Evolutionary conservation across 768 basidiomycete genomes (phyloP), one percentile per base, ranked within the genome.

Genomic region (Agaricus subrufescens): DNA sequence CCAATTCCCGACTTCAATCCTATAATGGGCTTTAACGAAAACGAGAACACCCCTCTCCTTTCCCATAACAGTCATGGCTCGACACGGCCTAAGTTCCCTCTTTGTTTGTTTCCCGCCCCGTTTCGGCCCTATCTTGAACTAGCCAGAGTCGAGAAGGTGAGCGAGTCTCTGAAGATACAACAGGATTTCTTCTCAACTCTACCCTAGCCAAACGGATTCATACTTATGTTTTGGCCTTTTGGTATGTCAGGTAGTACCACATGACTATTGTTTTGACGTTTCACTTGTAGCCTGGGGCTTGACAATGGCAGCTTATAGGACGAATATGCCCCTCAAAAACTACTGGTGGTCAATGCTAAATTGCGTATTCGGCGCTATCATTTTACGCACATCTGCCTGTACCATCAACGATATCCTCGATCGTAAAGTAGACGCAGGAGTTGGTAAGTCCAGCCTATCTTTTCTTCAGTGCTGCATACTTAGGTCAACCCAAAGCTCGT

Each of bases 341-440:
- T 79, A 80, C 54, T 58, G 59, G 26, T 29, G 60, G 8, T 55
- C 67, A 46, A 61, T 79, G 9, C 39, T 68, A 8, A 68, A 71
- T 44, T 75, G 67, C 53, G 59, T 75, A 2, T 50, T 77, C 31
- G 71, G 69, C 3, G 76, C 78, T 0, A 74, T 79, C 56, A 49
- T 67, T 30, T 46, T 81, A 31, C 74, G 76, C 37, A 68, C 75
- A 52, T 79, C 80, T 1, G 81, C 80, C 1, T 82, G 81, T 59
- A 80, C 80, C 2, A 67, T 82, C 31, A 82, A 83, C 56, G 81
- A 83, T 56, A 81, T 83, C 15, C 74, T 80, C 50, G 81, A 83
- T 62, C 71, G 76, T 11, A 61, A 78, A 25, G 69, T 81, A 61
- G 81, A 83, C 62, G 78, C 75, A 23, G 75, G 75, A 50, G 80